Base-by-base conservation (phyloP, 2,329 filamentous ascomycete species). In the Scorias spongiosa region DNA sequence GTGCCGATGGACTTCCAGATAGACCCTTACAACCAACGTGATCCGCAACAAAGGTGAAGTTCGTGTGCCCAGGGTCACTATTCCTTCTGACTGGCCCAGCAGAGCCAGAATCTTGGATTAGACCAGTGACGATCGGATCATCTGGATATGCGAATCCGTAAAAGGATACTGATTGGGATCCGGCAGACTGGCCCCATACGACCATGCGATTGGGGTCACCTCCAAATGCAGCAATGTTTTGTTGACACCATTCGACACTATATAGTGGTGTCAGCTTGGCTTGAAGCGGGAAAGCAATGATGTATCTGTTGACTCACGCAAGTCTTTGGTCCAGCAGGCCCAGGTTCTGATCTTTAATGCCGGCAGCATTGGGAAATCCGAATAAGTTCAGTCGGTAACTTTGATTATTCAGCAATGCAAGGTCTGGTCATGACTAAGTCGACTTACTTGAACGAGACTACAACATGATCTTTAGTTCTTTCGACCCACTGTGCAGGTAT, bases 111-210 rank as follows among this genome's bases (percentile, higher is more conserved):
- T 66, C 60, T 2, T 65, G 57, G 44, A 74, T 68, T 9, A 71
- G 56, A 2, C 63, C 69, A 6, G 60, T 54, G n/a, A 65, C 63
- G 18, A 75, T 74, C 5, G 71, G 68, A 37, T 74, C 67, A 0
- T 66, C 44, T 2, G 51, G 50, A 40, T 67, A 71, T 2, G 71
- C 67, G 42, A 71, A 74, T 5, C 66, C 61, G 58, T 66, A 70
- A 51, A 66, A 65, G 48, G 74, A 69, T 0, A 66, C 65, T 1
- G 63, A 55, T 2, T 64, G 54, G 10, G 59, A 58, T 0, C 63
- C 63, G 10, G 62, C 58, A 1, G 57, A 59, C 29, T 65, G 62
- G 2, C 66, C 65, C 42, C 58, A 64, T 5, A 68, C 53, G 1
- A 59, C 66, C 42, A 69, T 61, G 3, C 57, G 49, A 18, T 48